Conservation (phyloP, 1,284 basidiomycete genomes). For the Sphagnurus paluster region DNA sequence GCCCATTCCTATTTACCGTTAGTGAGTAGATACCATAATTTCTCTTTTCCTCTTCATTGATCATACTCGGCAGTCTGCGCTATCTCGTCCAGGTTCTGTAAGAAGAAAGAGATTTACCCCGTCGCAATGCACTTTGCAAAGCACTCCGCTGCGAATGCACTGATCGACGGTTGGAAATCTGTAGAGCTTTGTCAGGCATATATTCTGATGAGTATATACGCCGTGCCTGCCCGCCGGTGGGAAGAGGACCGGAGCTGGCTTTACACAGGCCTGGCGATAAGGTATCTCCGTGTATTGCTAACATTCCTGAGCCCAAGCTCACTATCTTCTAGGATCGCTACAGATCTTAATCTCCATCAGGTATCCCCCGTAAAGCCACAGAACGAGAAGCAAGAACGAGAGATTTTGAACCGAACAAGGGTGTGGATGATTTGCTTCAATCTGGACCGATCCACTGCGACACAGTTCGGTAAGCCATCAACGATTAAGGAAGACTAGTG, state of each 20-base stretch:
- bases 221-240: conserved; percentile 77
- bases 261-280: conserved; percentile 78
- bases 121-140: conserved; percentile 88
- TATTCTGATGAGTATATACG: conserved; percentile 77
- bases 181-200: conserved; percentile 79
- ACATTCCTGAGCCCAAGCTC: background rate
- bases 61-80: conserved; percentile 59
- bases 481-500: conserved; percentile 85
- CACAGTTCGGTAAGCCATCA: conserved; percentile 85
- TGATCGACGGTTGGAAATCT: conserved; percentile 82
- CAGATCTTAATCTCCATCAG: conserved; percentile 82
- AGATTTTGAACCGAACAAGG: conserved; percentile 77
- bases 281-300: conserved; percentile 37
- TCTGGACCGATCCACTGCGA: conserved; percentile 78
- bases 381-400: conserved; percentile 71
- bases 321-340: conserved; percentile 60
- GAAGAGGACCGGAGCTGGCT: conserved; percentile 84
- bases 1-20: conserved; percentile 82
- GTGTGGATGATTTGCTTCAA: conserved; percentile 90
- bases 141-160: conserved; percentile 73
- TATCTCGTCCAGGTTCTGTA: conserved; percentile 73
- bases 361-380: conserved; percentile 56
- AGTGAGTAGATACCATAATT: conserved; percentile 46
- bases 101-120: conserved; percentile 77
- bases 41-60: background rate